Conservation (phyloP, 805 yeast species). For the Metschnikowia sp. region DNA sequence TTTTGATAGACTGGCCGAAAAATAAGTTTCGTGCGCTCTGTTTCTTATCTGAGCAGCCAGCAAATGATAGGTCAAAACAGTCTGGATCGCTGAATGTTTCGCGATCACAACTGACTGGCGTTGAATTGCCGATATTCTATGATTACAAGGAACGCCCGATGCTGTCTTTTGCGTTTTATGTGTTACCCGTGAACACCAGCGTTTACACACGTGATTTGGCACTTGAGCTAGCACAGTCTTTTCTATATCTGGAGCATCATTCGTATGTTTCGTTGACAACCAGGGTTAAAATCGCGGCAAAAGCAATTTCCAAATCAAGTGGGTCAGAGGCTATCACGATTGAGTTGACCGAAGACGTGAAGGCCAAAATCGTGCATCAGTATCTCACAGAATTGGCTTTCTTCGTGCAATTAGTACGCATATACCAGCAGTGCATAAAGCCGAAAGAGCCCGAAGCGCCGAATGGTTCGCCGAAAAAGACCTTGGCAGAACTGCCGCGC, state of each 20-base stretch:
- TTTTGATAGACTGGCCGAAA: slow-evolving; percentile 61
- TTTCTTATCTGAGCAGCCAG: slow-evolving; percentile 51
- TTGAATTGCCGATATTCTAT: slow-evolving; percentile 7
- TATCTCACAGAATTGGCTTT: slow-evolving; percentile 55
- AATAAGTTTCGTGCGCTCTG: slow-evolving; percentile 64
- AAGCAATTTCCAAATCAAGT: slow-evolving; percentile 19
- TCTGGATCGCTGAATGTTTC: slow-evolving; percentile 14
- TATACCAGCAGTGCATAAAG: slow-evolving; percentile 41
- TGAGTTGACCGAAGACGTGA: slow-evolving; percentile 31
- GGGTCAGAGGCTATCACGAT: slow-evolving; percentile 1
- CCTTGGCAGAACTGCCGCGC: slow-evolving; percentile 1
- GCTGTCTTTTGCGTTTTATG: slow-evolving; percentile 20
- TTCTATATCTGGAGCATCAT: slow-evolving; percentile 56
- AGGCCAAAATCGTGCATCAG: slow-evolving; percentile 39
- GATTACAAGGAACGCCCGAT: slow-evolving; percentile 25
- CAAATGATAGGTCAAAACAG: slow-evolving; percentile 10
- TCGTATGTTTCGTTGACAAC: slow-evolving; percentile 33
- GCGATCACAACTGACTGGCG: too few species aligned
- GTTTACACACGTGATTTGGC: slow-evolving; percentile 20
- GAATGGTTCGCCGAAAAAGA: slow-evolving; percentile 3
- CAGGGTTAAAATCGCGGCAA: slow-evolving; percentile 38
- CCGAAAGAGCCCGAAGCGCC: slow-evolving; percentile 4
- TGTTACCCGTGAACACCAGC: slow-evolving; percentile 18
- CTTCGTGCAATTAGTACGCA: slow-evolving; percentile 62
- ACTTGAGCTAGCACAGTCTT: slow-evolving; percentile 39